A percentile compares a stretch with the other conserved stretches of the same genome.
These are phyloP conservation scores for Agastache rugosa DNA, from an alignment of 257 asterid genomes.

Conservation along the genomic window DNA sequence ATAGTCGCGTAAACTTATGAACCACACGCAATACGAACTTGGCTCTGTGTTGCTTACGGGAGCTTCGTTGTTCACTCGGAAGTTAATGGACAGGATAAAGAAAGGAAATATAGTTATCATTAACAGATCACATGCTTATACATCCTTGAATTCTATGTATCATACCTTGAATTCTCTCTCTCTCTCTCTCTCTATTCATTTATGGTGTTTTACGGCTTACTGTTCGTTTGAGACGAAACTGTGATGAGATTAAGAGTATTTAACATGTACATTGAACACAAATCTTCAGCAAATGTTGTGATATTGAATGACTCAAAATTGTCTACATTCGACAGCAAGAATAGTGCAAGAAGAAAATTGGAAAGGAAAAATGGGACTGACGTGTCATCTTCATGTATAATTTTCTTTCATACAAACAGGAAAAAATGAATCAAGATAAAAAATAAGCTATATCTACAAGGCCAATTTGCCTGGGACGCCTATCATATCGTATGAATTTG, in stretches of 20 bases:
- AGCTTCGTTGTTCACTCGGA: background rate
- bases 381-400: background rate
- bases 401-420: background rate
- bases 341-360: background rate
- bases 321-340: background rate
- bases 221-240: too few relatives aligned
- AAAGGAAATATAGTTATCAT: conserved; percentile 2
- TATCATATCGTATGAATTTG: conserved; percentile 1
- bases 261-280: too few relatives aligned
- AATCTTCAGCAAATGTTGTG: too few relatives aligned
- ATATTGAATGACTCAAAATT: too few relatives aligned
- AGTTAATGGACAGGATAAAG: background rate
- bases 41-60: conserved; percentile 12
- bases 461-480: too few relatives aligned
- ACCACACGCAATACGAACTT: conserved; percentile 12
- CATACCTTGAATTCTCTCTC: background rate
- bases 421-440: background rate
- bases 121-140: background rate
- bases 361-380: background rate
- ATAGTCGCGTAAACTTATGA: background rate
- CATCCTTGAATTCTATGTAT: background rate
- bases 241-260: too few relatives aligned
- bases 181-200: too few relatives aligned
- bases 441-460: background rate
- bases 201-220: background rate